These are phyloP conservation scores for Neopestalotiopsis clavispora DNA, from an alignment of 2,329 filamentous ascomycete genomes.

Conservation along the genomic window DNA sequence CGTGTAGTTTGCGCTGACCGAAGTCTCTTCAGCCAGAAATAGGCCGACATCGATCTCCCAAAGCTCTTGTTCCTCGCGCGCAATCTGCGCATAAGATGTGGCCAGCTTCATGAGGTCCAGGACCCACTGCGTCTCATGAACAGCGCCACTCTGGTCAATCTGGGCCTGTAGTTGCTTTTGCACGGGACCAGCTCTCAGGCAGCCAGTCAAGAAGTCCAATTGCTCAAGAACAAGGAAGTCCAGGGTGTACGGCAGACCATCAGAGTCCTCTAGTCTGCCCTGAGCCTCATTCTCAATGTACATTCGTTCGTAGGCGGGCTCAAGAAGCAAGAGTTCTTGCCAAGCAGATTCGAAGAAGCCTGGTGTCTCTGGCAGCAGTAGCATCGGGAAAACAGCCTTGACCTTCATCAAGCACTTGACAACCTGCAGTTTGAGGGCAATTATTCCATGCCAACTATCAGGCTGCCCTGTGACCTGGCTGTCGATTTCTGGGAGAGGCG, in stretches of 20 bases:
- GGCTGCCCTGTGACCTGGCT: conserved; percentile 59
- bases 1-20: conserved; percentile 94
- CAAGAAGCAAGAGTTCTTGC: conserved; percentile 80
- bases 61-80: conserved; percentile 87
- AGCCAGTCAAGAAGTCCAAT: conserved; percentile 91
- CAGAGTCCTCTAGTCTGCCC: conserved; percentile 85
- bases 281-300: conserved; percentile 88
- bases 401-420: conserved; percentile 93
- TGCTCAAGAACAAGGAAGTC: conserved; percentile 95
- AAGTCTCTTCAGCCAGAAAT: conserved; percentile 93
- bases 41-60: conserved; percentile 98
- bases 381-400: conserved; percentile 78
- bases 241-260: conserved; percentile 90
- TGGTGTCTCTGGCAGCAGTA: conserved; percentile 82
- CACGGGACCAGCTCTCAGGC: conserved; percentile 75
- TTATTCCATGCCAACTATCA: conserved; percentile 77
- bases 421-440: conserved; percentile 91
- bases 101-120: conserved; percentile 86
- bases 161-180: conserved; percentile 20
- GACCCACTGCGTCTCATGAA: conserved; percentile 77
- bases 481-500: conserved; percentile 71
- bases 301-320: conserved; percentile 76
- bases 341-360: conserved; percentile 86
- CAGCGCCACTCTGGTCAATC: conserved; percentile 52
- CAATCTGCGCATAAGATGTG: conserved; percentile 86